Evolutionary conservation across 129 eudicot species (phyloP).

Genomic region (Scalesia atractyloides): DNA sequence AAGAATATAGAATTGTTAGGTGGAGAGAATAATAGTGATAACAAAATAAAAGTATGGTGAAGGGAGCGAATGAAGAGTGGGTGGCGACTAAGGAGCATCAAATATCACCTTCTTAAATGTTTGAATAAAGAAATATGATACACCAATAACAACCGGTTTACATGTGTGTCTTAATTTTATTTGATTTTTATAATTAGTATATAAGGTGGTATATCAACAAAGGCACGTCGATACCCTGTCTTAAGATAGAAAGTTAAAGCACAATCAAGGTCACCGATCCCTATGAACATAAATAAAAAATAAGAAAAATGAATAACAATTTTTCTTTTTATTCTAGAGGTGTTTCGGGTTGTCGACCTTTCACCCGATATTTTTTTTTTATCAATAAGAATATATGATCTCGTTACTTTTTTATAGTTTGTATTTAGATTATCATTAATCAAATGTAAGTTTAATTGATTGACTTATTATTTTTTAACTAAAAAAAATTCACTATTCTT

Average conservation of each 20-base stretch:
- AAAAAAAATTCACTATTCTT: no score
- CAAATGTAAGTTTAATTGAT: no score
- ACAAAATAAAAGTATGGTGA: neutral
- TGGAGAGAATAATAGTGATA: conserved; percentile 12
- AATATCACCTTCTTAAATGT: conserved; percentile 4
- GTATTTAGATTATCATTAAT: no score
- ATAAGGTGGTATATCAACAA: neutral
- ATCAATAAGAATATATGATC: no score
- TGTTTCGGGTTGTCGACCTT: neutral
- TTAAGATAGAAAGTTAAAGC: neutral
- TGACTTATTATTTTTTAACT: no score
- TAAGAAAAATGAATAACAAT: no score
- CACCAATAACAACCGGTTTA: conserved; percentile 1
- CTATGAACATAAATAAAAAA: neutral
- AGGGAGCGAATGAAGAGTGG: conserved; percentile 32
- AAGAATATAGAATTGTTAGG: neutral
- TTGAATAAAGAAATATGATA: conserved; percentile 1
- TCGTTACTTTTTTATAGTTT: no score
- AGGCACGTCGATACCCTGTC: neutral
- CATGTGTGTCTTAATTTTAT: neutral
- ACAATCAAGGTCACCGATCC: neutral
- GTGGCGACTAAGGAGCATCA: conserved; percentile 37
- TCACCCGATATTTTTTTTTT: no score
- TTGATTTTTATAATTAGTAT: neutral
- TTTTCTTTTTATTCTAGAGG: no score